Evolutionary conservation across 2,329 filamentous ascomycete species (phyloP).

Genomic region (Lecanicillium sp.): DNA sequence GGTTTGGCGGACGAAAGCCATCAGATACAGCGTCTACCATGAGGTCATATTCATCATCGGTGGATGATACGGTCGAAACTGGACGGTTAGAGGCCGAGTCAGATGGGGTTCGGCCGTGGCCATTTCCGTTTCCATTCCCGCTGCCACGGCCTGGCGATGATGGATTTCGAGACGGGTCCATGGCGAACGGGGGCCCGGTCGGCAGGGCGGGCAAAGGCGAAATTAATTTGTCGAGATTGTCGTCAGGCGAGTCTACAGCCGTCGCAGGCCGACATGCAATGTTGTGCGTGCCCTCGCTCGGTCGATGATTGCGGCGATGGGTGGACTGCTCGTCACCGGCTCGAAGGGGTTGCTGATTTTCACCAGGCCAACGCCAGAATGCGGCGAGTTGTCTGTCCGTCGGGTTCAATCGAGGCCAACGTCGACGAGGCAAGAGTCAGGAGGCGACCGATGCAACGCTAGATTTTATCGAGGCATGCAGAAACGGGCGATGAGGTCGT

Average conservation of each 20-base stretch:
- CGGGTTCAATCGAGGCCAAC: too few relatives aligned
- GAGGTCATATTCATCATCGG: constrained; percentile 41
- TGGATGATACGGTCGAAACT: constrained; percentile 11
- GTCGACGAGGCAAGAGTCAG: too few relatives aligned
- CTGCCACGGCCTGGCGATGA: constrained; percentile 1
- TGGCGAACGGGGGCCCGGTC: neutral
- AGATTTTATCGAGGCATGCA: too few relatives aligned
- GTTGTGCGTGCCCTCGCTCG: too few relatives aligned
- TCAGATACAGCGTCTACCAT: constrained; percentile 43
- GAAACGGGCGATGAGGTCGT: too few relatives aligned
- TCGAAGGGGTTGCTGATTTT: too few relatives aligned
- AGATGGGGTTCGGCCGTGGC: constrained; percentile 4
- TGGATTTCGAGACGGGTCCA: constrained; percentile 7
- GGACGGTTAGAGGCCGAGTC: neutral
- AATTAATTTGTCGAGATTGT: neutral
- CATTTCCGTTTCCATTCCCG: constrained; percentile 6
- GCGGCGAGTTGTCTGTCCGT: too few relatives aligned
- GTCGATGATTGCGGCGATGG: too few relatives aligned
- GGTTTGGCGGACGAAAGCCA: constrained; percentile 34
- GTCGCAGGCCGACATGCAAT: too few relatives aligned
- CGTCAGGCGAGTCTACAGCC: neutral
- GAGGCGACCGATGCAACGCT: too few relatives aligned
- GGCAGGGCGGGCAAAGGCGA: neutral
- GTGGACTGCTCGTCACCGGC: too few relatives aligned
- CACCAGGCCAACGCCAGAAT: too few relatives aligned